Conservation (phyloP, 805 yeast species). For the Candida sithepensis region DNA sequence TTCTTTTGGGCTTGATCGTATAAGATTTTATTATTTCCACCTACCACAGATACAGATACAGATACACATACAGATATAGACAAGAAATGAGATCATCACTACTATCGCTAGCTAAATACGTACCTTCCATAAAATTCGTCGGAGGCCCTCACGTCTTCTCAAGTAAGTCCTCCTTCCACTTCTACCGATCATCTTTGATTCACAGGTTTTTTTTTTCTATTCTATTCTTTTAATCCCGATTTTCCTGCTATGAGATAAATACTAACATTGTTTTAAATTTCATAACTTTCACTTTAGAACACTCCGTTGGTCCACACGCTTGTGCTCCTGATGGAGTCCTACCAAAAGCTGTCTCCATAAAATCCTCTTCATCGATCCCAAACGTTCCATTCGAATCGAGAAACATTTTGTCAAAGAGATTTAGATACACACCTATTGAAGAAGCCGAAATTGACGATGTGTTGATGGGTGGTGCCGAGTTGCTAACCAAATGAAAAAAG, state of each 20-base stretch:
- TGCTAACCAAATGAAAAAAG: conserved; percentile 41
- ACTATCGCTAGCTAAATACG: conserved; percentile 35
- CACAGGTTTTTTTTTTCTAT: no score
- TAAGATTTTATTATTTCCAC: neutral
- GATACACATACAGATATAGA: neutral
- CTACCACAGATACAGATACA: no score
- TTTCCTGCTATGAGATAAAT: no score
- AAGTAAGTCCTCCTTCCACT: conserved; percentile 34
- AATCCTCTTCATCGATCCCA: conserved; percentile 5
- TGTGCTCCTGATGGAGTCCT: conserved; percentile 35
- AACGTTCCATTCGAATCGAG: conserved; percentile 43
- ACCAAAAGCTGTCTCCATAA: conserved; percentile 13
- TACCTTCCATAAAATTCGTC: conserved; percentile 79
- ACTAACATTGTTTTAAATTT: neutral
- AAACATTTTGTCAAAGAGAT: conserved; percentile 66
- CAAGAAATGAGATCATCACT: conserved; percentile 30
- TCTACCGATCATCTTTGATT: neutral
- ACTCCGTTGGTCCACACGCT: conserved; percentile 30
- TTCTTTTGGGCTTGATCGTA: neutral
- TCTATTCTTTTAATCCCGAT: no score
- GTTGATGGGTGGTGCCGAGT: conserved; percentile 79
- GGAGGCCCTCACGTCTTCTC: conserved; percentile 69
- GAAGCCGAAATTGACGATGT: conserved; percentile 73
- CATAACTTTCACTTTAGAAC: conserved; percentile 10
- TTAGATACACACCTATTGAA: conserved; percentile 61